These are phyloP conservation scores for Phialophora macrospora DNA, from an alignment of 2,329 filamentous ascomycete genomes.

Conservation along the genomic window DNA sequence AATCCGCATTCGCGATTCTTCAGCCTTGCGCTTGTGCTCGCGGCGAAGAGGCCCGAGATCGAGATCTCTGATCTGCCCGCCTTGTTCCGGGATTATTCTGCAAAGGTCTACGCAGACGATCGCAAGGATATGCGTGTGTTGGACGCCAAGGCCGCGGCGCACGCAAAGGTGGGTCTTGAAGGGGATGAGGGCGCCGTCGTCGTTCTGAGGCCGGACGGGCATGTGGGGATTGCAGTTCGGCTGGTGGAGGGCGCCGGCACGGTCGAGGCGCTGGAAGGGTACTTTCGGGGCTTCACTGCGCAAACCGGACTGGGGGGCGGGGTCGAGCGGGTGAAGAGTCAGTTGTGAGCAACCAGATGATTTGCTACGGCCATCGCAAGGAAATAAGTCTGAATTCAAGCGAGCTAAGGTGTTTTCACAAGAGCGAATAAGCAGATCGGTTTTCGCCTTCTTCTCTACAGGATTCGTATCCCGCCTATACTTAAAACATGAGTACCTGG, in stretches of 20 bases:
- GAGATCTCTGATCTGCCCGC: slow-evolving; percentile 75
- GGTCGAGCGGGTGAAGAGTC: slow-evolving; percentile 19
- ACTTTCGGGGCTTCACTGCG: slow-evolving; percentile 59
- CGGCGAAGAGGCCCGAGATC: slow-evolving; percentile 68
- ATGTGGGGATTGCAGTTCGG: slow-evolving; percentile 76
- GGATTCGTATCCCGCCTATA: too few species aligned
- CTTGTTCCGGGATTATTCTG: slow-evolving; percentile 73
- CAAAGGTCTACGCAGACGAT: slow-evolving; percentile 87
- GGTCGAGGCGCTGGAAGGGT: slow-evolving; percentile 78
- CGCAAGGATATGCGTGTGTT: slow-evolving; percentile 73
- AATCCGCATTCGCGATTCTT: slow-evolving; percentile 85
- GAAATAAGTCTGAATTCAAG: neutral
- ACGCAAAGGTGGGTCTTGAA: slow-evolving; percentile 80
- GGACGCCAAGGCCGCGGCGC: slow-evolving; percentile 72
- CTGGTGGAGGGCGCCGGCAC: slow-evolving; percentile 78
- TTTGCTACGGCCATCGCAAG: neutral
- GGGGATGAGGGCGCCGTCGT: slow-evolving; percentile 69
- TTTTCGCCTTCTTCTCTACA: too few species aligned
- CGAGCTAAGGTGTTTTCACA: neutral
- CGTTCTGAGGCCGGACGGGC: slow-evolving; percentile 84
- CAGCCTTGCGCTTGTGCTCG: slow-evolving; percentile 77
- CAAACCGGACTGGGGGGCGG: slow-evolving; percentile 26
- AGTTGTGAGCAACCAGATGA: slow-evolving; percentile 20
- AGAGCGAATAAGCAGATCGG: too few species aligned
- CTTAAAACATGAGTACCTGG: neutral